Base-by-base conservation (phyloP, 441 rosid species). In the Adansonia rubrostipa region DNA sequence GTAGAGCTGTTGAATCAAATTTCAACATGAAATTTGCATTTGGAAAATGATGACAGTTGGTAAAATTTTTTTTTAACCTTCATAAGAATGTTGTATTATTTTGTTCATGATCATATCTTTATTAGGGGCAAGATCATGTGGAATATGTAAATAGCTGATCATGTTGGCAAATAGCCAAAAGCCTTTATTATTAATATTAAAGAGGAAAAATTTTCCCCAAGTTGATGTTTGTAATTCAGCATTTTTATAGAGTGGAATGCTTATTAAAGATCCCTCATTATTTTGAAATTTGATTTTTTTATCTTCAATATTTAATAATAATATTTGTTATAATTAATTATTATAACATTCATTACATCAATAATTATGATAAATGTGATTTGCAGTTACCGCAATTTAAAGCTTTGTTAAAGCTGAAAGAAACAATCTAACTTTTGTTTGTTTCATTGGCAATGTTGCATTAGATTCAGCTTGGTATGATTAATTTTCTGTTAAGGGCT, bases 1-100 rank as follows among this genome's bases (percentile, higher is more conserved):
- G 86, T 85, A 17, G 75, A 78, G 33, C 48, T 89, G 72, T 80
- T 95, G 79, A 65, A 77, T 60, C 62, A 58, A 6, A 67, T 62
- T 28, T 14, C 66, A 42, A 13, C 66, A 4, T 62, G 40, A 61
- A 24, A 22, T 61, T 50, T 24, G 40, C 42, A 40, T 3, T 17
- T 8, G 71, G 56, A 15, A 22, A 22, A 22, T 10, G 2, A 22
- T 24, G 74, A 44, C 19, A 44, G 42, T n/a, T 20, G 54, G n/a
- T 20, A 45, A 44, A 3, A 13, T 53, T 53, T 28, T 28, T 22
- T 62, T 42, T 28, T 24, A 7, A 15, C 28, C 1, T 53, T 4
- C 13, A 53, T 71, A 9, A n/a, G 75, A 54, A n/a, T 54, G 47
- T 54, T 53, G 48, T 53, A 71, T 33, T 33, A 14, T 71, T 71